Base-by-base conservation (phyloP, 2,329 filamentous ascomycete genomes). In the Polytolypa hystricis region DNA sequence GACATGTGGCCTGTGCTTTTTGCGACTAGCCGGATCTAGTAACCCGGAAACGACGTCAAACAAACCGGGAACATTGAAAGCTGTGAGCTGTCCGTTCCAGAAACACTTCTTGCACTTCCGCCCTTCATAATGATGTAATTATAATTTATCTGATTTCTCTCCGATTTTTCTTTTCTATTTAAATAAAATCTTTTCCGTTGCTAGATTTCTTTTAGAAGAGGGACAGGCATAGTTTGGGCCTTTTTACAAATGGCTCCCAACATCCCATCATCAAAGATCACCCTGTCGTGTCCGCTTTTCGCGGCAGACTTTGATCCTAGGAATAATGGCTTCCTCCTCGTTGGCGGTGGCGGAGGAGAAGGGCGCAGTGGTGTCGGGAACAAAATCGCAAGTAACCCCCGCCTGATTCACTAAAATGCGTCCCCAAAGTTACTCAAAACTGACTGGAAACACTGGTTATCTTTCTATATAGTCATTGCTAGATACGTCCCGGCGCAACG, bases 311-410 rank as follows among this genome's bases (percentile, higher is more conserved):
- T 93, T 59, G 85, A 93, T 54, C 84, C 81, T 35, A 73, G 80
- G 51, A 78, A 93, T 64, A 72, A 79, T 41, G 74, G 74, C 44
- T 78, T 79, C 45, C 69, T 95, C 16, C 66, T 94, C 6, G 83
- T 94, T 25, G 85, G 81, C 42, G 89, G 89, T 35, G 89, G 89
- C 43, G 89, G 89, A 46, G 89, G 89, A 34, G 78, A 84, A 45
- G 78, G 82, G 33, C 75, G 77, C 46, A 85, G 76, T 47, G 86
- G 85, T 30, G 83, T 94, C 15, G 77, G 79, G 39, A 94, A 94
- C 67, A 85, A 85, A 61, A 85, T 94, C 52, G 82, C 82, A 62
- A 54, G 78, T 66, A 37, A 16, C 19, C 26, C 30, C 19, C 15
- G 18, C 11, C 23, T 18, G 3, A 16, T 10, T 15, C 11, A 11